phyloP scores from a whole-genome alignment of 495 filamentous ascomycete species.

The Penicillium taxi region DNA sequence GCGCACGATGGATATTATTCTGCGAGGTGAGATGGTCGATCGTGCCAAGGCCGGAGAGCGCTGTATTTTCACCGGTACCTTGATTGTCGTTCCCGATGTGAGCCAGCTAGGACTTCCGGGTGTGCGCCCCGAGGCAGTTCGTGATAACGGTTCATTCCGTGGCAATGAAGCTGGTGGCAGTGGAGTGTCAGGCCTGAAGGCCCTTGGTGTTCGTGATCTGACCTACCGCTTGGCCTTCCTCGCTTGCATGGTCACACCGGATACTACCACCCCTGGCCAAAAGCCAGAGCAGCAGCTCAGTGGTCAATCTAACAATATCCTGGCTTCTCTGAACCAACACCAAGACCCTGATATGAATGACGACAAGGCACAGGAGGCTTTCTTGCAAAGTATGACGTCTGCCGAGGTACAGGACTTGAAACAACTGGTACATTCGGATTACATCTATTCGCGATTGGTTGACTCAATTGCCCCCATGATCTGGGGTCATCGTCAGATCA shows the following conservation, averaged over 20 bases:
- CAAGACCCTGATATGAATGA: constrained; percentile 58
- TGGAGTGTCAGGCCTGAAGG: constrained; percentile 82
- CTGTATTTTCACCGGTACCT: constrained; percentile 90
- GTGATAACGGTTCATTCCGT: constrained; percentile 70
- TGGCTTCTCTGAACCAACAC: constrained; percentile 71
- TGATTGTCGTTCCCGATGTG: constrained; percentile 96
- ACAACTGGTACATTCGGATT: constrained; percentile 86
- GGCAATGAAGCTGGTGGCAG: constrained; percentile 70
- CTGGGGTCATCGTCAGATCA: constrained; percentile 94
- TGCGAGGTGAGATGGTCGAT: constrained; percentile 97
- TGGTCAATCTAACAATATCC: constrained; percentile 68
- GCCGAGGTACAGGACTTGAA: constrained; percentile 87
- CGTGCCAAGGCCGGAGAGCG: constrained; percentile 95
- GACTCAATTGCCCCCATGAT: constrained; percentile 96
- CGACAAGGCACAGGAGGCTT: constrained; percentile 80
- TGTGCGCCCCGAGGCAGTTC: constrained; percentile 71
- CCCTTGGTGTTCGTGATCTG: constrained; percentile 87
- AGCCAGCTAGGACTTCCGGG: constrained; percentile 91
- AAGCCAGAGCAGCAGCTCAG: constrained; percentile 56
- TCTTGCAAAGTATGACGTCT: constrained; percentile 71
- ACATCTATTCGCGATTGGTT: constrained; percentile 89
- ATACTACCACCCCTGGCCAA: constrained; percentile 70
- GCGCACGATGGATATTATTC: constrained; percentile 91
- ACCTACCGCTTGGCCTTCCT: constrained; percentile 98
- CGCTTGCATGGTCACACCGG: constrained; percentile 92